Evolutionary conservation across 306 rosid genomes (phyloP).

Genomic region (Pyrus pyrifolia): DNA sequence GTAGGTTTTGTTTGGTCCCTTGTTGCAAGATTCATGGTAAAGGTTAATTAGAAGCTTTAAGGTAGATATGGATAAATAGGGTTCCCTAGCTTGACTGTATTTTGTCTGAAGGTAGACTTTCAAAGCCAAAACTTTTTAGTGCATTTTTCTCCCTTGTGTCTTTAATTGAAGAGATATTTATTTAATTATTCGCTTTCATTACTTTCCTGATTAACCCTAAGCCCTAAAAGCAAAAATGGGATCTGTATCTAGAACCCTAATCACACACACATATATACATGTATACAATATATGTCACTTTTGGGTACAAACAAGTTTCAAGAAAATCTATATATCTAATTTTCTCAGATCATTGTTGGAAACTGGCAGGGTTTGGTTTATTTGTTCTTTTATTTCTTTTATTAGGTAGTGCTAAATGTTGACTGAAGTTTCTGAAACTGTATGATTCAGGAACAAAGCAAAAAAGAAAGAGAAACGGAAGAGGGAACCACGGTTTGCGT

Average conservation of each 20-base stretch:
- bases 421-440: neutral
- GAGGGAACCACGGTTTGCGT: constrained; percentile 74
- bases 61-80: constrained; percentile 2
- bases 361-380: neutral
- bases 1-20: constrained; percentile 36
- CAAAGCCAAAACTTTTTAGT: neutral
- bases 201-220: neutral
- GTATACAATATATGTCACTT: no score
- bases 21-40: neutral
- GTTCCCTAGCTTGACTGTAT: neutral
- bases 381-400: neutral
- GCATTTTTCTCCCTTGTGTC: neutral
- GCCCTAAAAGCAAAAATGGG: neutral
- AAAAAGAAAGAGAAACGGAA: constrained; percentile 77
- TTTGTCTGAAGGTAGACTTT: constrained; percentile 8
- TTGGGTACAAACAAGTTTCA: no score
- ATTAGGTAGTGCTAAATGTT: neutral
- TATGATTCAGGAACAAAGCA: constrained; percentile 42
- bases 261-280: neutral
- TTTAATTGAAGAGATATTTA: neutral
- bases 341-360: neutral
- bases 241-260: neutral
- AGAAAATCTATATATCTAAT: neutral
- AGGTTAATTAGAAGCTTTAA: neutral
- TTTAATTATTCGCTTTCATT: neutral